A percentile compares a stretch with the other conserved stretches of the same genome.
These are phyloP conservation scores for Quercus phellos DNA, from an alignment of 331 rosid genomes.

Conservation along the genomic window DNA sequence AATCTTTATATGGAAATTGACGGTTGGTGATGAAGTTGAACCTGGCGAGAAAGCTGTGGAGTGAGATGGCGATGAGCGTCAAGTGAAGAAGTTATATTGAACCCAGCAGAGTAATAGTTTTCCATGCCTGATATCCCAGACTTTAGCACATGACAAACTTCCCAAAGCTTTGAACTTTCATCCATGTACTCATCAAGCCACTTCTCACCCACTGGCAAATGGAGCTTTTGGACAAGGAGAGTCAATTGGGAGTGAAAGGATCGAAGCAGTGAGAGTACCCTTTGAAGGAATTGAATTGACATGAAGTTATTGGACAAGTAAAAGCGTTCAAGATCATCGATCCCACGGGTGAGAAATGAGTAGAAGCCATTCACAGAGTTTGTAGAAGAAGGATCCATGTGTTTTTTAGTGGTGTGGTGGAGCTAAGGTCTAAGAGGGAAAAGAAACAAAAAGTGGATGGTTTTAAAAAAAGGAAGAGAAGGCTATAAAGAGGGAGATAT, in stretches of 20 bases:
- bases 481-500: slow-evolving; percentile 37
- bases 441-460: neutral
- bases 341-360: slow-evolving; percentile 75
- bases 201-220: slow-evolving; percentile 90
- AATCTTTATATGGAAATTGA: neutral
- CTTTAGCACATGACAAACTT: slow-evolving; percentile 92
- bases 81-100: slow-evolving; percentile 64
- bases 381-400: slow-evolving; percentile 93
- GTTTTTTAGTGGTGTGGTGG: neutral
- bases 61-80: slow-evolving; percentile 68
- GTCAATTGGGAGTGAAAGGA: slow-evolving; percentile 87
- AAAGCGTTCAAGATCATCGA: slow-evolving; percentile 91
- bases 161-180: slow-evolving; percentile 98
- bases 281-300: slow-evolving; percentile 98
- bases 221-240: slow-evolving; percentile 90
- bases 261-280: slow-evolving; percentile 78
- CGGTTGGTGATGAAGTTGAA: neutral
- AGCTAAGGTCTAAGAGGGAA: neutral
- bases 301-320: slow-evolving; percentile 77
- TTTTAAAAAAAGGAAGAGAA: slow-evolving; percentile 14
- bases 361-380: slow-evolving; percentile 98
- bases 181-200: slow-evolving; percentile 99
- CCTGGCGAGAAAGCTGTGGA: slow-evolving; percentile 94
- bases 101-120: slow-evolving; percentile 65
- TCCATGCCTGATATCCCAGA: slow-evolving; percentile 88